Evolutionary conservation across 2,329 filamentous ascomycete genomes (phyloP).

Genomic region (Onygenales sp.): DNA sequence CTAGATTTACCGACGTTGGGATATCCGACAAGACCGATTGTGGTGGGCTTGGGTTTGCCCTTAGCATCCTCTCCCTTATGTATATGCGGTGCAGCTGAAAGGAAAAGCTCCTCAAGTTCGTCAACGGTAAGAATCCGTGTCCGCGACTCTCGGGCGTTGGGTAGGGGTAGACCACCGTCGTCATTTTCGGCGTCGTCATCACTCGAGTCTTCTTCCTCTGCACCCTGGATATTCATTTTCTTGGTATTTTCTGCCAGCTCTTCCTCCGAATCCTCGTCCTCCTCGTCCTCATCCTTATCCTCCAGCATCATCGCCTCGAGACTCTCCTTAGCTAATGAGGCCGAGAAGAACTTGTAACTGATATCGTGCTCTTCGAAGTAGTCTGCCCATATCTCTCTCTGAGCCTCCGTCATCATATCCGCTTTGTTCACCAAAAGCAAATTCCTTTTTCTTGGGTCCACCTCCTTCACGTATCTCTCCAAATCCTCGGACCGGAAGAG

Average conservation of each 20-base stretch:
- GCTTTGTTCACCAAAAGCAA: slow-evolving; percentile 94
- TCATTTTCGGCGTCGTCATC: slow-evolving; percentile 15
- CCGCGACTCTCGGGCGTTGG: slow-evolving; percentile 32
- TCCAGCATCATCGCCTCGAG: slow-evolving; percentile 61
- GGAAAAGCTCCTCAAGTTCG: slow-evolving; percentile 81
- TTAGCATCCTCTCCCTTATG: slow-evolving; percentile 28
- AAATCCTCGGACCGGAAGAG: slow-evolving; percentile 91
- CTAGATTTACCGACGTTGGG: slow-evolving; percentile 99
- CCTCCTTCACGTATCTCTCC: slow-evolving; percentile 87
- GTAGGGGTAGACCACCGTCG: slow-evolving; percentile 19
- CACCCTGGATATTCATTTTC: slow-evolving; percentile 38
- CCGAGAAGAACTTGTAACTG: slow-evolving; percentile 93
- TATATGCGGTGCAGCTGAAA: slow-evolving; percentile 57
- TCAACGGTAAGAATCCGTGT: slow-evolving; percentile 84
- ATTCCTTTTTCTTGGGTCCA: slow-evolving; percentile 81
- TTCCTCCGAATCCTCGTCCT: slow-evolving; percentile 38
- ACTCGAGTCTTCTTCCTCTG: slow-evolving; percentile 22
- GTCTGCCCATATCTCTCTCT: slow-evolving; percentile 74
- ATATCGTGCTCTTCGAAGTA: slow-evolving; percentile 76
- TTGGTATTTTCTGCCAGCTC: slow-evolving; percentile 33
- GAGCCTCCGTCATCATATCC: slow-evolving; percentile 90
- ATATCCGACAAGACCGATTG: slow-evolving; percentile 92
- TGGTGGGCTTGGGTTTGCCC: slow-evolving; percentile 49
- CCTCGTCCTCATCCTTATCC: slow-evolving; percentile 27
- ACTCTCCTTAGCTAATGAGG: slow-evolving; percentile 77